Evolutionary conservation across 306 rosid species (phyloP).

Genomic region (Dicorynia guianensis): DNA sequence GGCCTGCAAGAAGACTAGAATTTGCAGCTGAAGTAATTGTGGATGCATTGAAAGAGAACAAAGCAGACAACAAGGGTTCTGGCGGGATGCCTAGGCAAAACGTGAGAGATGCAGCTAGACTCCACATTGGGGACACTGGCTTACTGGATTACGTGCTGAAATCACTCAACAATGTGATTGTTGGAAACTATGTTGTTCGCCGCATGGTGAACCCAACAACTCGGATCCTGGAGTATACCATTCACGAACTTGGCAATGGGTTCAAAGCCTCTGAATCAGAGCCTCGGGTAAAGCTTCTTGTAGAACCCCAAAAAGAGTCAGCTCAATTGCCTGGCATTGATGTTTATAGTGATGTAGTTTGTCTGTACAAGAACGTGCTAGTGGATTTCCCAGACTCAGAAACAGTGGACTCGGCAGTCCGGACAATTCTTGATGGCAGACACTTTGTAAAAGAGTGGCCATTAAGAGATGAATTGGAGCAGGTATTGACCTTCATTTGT

Average conservation of each 20-base stretch:
- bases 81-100: slow-evolving; percentile 90
- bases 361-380: slow-evolving; percentile 71
- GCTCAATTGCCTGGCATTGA: slow-evolving; percentile 60
- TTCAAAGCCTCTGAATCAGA: slow-evolving; percentile 48
- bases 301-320: slow-evolving; percentile 39
- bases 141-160: slow-evolving; percentile 86
- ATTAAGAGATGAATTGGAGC: slow-evolving; percentile 65
- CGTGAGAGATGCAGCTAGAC: slow-evolving; percentile 85
- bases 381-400: slow-evolving; percentile 72
- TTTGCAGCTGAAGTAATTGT: slow-evolving; percentile 87
- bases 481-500: slow-evolving; percentile 67
- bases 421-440: slow-evolving; percentile 69
- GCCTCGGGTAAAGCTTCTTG: slow-evolving; percentile 23
- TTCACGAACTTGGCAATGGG: slow-evolving; percentile 62
- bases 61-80: slow-evolving; percentile 48
- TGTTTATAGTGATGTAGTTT: slow-evolving; percentile 68
- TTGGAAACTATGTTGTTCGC: slow-evolving; percentile 72
- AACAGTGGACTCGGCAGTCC: slow-evolving; percentile 64
- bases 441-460: slow-evolving; percentile 82
- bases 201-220: slow-evolving; percentile 78
- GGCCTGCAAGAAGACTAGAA: slow-evolving; percentile 85
- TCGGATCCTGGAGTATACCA: slow-evolving; percentile 73
- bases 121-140: slow-evolving; percentile 92
- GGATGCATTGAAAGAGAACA: slow-evolving; percentile 77
- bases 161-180: slow-evolving; percentile 77